Conservation (phyloP, 805 yeast genomes). For the Candida maesae region DNA sequence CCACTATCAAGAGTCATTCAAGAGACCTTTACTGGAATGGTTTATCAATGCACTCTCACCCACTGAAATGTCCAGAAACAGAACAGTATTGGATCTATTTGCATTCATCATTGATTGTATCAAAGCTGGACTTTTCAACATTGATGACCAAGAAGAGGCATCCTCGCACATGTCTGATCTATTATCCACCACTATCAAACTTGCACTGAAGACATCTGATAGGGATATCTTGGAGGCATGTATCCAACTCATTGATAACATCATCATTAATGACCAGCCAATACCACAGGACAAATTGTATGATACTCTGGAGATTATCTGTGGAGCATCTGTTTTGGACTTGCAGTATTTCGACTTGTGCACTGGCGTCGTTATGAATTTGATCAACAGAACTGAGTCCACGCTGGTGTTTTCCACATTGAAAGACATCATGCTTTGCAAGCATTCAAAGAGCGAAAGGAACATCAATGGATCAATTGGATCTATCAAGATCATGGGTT, state of each 20-base stretch:
- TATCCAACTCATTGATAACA: constrained; percentile 39
- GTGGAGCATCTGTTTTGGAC: constrained; percentile 39
- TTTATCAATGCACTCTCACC: constrained; percentile 32
- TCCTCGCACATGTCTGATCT: constrained; percentile 35
- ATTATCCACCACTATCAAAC: constrained; percentile 32
- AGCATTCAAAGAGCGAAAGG: constrained; percentile 15
- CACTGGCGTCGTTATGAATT: constrained; percentile 36
- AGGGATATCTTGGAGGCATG: constrained; percentile 34
- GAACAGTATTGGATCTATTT: constrained; percentile 28
- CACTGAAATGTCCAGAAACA: constrained; percentile 24
- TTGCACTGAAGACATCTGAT: constrained; percentile 40
- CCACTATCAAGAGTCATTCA: constrained; percentile 45
- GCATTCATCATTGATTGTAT: constrained; percentile 41
- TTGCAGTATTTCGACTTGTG: constrained; percentile 33
- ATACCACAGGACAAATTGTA: constrained; percentile 40
- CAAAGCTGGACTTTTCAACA: constrained; percentile 41
- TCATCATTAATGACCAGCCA: constrained; percentile 42
- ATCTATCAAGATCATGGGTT: constrained; percentile 35
- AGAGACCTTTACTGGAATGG: constrained; percentile 35
- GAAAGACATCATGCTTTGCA: constrained; percentile 16
- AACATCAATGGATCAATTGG: constrained; percentile 36
- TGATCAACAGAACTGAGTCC: constrained; percentile 25
- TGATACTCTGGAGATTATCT: constrained; percentile 39
- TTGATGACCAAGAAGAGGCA: constrained; percentile 11
- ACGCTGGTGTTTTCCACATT: constrained; percentile 15